Evolutionary conservation across 73 alveolate species (phyloP), one percentile per base, ranked within the genome.

Genomic region (Paramecium sonneborni): DNA sequence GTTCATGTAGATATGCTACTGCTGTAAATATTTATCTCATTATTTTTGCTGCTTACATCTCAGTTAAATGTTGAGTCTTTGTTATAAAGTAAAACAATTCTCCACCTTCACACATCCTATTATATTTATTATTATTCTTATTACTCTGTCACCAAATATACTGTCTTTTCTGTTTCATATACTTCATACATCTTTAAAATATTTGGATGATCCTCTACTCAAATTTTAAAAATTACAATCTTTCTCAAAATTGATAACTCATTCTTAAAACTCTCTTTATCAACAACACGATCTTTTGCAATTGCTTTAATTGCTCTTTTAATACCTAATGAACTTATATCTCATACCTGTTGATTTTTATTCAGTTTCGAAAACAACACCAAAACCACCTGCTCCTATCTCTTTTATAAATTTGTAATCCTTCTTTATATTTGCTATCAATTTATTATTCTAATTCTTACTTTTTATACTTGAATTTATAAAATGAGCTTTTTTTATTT

Each of bases 301-400:
- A 96, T 93, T 20, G 94, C 95, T 74, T 96, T 96, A 37, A 96
- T 95, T 12, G 98, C 98, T 34, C 85, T 48, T 32, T 37, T 76
- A 48, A 92, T 94, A 52, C 68, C 68, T 52, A 52, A 52, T 52
- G 68, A 52, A 9, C 32, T 52, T n/a, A 11, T n/a, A 41, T 18
- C 7, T 52, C 18, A 52, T 52, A 18, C 93, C 97, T 93, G 97
- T 85, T 41, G 85, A 89, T 90, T 92, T 95, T n/a, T 92, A 76
- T 30, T 74, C 52, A 14, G 96, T 96, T 8, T 88, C 62, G 39
- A 90, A 93, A 10, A 95, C 97, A 6, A 91, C 96, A 0, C 97
- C 97, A 93, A 92, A 94, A 6, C 96, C 96, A 18, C 97, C 97
- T 46, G 97, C 44, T 37, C 98, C 98, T 26, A 95, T 86, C 72